Evolutionary conservation across 352 stramenopile species (phyloP), one percentile per base, ranked within the genome.

Genomic region (Globisporangium nunn): DNA sequence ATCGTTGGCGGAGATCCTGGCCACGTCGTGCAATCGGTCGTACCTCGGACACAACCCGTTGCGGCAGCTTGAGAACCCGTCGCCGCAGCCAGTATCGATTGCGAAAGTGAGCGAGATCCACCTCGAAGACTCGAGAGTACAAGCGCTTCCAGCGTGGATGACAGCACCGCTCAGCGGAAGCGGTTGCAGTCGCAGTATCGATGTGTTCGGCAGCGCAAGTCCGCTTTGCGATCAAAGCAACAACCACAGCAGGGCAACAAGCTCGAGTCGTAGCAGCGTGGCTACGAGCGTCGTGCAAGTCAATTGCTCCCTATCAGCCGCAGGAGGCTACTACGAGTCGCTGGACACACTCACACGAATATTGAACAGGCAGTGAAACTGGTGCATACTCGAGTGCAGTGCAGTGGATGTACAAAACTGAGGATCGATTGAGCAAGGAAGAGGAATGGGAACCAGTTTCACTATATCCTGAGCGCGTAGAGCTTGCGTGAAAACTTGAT

Each of bases 401-500:
- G 35, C 35, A 7, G 35, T 6, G 7, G 35, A 40, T 6, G 4
- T 14, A n/a, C 29, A 31, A 35, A 10, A 52, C 23, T 33, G 18
- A 28, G 15, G 30, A 17, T 35, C 47, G 47, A 18, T 31, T 41
- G 29, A n/a, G 12, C 48, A n/a, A 33, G 28, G 6, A 28, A 3
- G 14, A 37, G 23, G 2, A 6, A 23, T 7, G 23, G 17, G 28
- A 7, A 29, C 5, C 17, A 7, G 0, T 44, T n/a, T 30, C 33
- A 37, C 50, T 59, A 62, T 14, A 44, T 23, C 45, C 75, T 72
- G 15, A 58, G 50, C 6, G 68, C 58, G 57, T 92, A 92, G 3
- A 92, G 67, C 57, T 86, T 86, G 28, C 75, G 63, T 3, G 78
- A 86, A 33, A 92, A 92, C 23, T 78, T 78, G 59, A 92, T 89